phyloP scores from a whole-genome alignment of 345 rosid species.

The Hevea brasiliensis region DNA sequence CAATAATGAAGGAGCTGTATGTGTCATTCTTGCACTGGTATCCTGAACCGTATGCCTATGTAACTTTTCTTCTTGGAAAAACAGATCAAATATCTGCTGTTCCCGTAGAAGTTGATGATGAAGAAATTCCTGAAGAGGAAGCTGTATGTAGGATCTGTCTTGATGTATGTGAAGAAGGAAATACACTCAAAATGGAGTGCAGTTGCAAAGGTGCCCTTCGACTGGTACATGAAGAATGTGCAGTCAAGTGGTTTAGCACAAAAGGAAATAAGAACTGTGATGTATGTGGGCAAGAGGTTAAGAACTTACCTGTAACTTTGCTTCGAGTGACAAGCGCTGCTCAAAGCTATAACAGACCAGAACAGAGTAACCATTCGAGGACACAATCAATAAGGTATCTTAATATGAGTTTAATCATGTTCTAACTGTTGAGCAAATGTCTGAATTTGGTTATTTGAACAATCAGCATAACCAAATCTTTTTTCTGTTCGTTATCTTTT shows the following conservation, averaged over 20 bases:
- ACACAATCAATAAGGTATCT: slow-evolving; percentile 60
- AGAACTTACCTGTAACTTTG: slow-evolving; percentile 82
- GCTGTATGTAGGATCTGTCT: slow-evolving; percentile 92
- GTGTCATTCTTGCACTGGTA: not conserved
- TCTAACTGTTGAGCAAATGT: not conserved
- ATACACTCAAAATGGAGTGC: slow-evolving; percentile 97
- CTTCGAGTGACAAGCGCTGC: slow-evolving; percentile 55
- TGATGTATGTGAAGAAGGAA: slow-evolving; percentile 78
- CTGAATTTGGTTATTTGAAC: slow-evolving; percentile 9
- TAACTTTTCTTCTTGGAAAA: slow-evolving; percentile 18
- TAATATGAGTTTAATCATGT: slow-evolving; percentile 3
- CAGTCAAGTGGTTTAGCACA: slow-evolving; percentile 81
- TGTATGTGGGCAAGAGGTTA: slow-evolving; percentile 85
- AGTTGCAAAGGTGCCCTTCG: slow-evolving; percentile 92
- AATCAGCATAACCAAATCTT: not conserved
- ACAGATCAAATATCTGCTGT: slow-evolving; percentile 65
- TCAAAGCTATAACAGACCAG: slow-evolving; percentile 50
- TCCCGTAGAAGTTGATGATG: slow-evolving; percentile 59
- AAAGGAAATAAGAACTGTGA: slow-evolving; percentile 85
- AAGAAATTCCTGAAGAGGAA: slow-evolving; percentile 97
- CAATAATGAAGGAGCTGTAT: not conserved
- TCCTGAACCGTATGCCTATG: slow-evolving; percentile 3
- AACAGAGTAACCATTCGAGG: slow-evolving; percentile 43
- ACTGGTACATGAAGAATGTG: slow-evolving; percentile 87
- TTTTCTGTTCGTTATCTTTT: not conserved